Evolutionary conservation across 345 rosid species (phyloP).

Genomic region (Salix purpurea): DNA sequence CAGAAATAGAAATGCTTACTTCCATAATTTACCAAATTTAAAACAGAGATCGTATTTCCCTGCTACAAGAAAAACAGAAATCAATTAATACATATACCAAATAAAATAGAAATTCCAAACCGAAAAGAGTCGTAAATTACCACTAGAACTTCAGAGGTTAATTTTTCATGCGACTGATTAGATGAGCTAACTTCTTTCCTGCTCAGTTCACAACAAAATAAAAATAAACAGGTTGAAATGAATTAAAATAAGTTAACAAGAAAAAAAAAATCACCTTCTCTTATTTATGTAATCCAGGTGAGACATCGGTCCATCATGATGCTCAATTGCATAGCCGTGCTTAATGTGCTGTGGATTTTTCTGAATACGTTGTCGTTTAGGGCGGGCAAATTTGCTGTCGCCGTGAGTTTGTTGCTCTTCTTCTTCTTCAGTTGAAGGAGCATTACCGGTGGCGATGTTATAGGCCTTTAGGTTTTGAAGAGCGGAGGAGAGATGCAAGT

Average conservation of each 20-base stretch:
- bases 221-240: neutral
- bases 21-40: slow-evolving; percentile 48
- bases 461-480: slow-evolving; percentile 68
- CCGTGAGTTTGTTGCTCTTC: slow-evolving; percentile 7
- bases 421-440: slow-evolving; percentile 27
- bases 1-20: slow-evolving; percentile 30
- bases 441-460: slow-evolving; percentile 54
- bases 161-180: slow-evolving; percentile 32
- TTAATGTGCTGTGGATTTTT: slow-evolving; percentile 16
- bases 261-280: slow-evolving; percentile 34
- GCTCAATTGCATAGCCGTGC: slow-evolving; percentile 14
- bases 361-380: slow-evolving; percentile 30
- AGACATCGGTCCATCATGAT: slow-evolving; percentile 49
- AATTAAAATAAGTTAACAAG: slow-evolving; percentile 3
- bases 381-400: neutral
- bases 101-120: neutral
- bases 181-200: slow-evolving; percentile 49
- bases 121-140: neutral
- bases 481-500: slow-evolving; percentile 52
- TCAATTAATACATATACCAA: neutral
- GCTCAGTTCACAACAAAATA: slow-evolving; percentile 12
- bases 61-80: slow-evolving; percentile 12
- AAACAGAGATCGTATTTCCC: slow-evolving; percentile 31
- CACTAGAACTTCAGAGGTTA: slow-evolving; percentile 52
- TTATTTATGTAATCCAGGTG: slow-evolving; percentile 54